Base-by-base conservation (phyloP, 2,329 filamentous ascomycete species). In the Aspergillus tamarii region DNA sequence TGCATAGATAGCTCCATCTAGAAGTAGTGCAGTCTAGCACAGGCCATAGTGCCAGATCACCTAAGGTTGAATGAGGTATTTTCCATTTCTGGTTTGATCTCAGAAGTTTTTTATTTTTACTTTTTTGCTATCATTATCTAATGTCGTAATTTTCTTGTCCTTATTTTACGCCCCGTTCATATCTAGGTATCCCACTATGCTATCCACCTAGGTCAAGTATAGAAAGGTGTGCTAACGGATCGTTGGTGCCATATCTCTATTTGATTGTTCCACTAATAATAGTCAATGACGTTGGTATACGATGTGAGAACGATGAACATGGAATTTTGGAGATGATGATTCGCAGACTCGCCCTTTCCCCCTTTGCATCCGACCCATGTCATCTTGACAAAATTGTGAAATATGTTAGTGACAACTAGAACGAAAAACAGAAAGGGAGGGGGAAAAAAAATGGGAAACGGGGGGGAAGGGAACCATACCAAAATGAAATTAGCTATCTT, bases 201-300 rank as follows among this genome's bases (percentile, higher is more conserved):
- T 59, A 39, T 59, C 28, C 57, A 52, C 57, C 11, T 43, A 62
- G 34, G 34, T 16, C 43, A n/a, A n/a, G 45, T n/a, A 61, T 50
- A 58, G 32, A 43, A 55, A 41, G 32, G 28, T 14, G 50, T 46
- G 30, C 43, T 52, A 14, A 50, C 46, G 46, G 46, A n/a, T 50
- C 26, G 26, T 50, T 50, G 59, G 39, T 55, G n/a, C 46, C 46
- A 32, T 55, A 39, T 36, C 30, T 55, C 26, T 50, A 19, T 41
- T 41, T 41, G 19, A 7, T 41, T 41, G 11, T 48, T 26, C 34
- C 55, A 28, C 48, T 59, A 55, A 53, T 59, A 55, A 53, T 39
- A 56, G 48, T 64, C 59, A 30, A 64, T 64, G 62, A 64, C 62
- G 62, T 64, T 62, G 23, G 41, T 19, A 26, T 28, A 52, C 10